Evolutionary conservation across 352 stramenopile genomes (phyloP), one percentile per base, ranked within the genome.

Genomic region (Elongisporangium undulatum): DNA sequence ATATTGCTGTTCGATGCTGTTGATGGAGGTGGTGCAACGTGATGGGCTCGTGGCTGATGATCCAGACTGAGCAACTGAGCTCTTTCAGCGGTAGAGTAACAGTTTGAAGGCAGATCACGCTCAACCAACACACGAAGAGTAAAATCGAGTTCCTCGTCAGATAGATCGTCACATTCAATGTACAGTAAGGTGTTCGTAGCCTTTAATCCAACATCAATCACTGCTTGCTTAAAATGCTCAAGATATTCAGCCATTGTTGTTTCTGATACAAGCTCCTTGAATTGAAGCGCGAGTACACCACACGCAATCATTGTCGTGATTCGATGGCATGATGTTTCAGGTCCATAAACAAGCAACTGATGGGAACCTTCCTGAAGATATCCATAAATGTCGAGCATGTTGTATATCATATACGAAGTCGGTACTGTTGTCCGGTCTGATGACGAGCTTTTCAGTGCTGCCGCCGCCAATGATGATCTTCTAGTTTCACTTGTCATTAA

Each of bases 81-180:
- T 57, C 74, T 83, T 39, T 91, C 79, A 0, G 67, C 63, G 1
- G 75, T 69, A 3, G 77, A 78, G 49, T 87, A 89, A 12, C 82
- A 41, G 12, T 76, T 62, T 2, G 51, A 39, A 5, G 79, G 77
- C 1, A 87, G 17, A 48, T 87, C 79, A 17, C 70, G 64, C 26
- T 81, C 71, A 5, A 66, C 56, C 29, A 87, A 59, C 4, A 85
- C 55, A 23, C 86, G 66, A 23, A 85, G 52, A 0, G 85, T 20
- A 26, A 87, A 26, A 5, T 62, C 61, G 3, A 73, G 58, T n/a
- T 83, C 73, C 5, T 68, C 66, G 1, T 13, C 4, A 7, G 61
- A 61, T 3, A 91, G 52, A 24, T 84, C 68, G n/a, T 88, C 77
- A 16, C 76, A 83, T 13, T 86, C 79, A 4, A 72, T 55, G 51